These are phyloP conservation scores for Tuber borchii DNA, from an alignment of 495 filamentous ascomycete genomes.

Conservation along the genomic window DNA sequence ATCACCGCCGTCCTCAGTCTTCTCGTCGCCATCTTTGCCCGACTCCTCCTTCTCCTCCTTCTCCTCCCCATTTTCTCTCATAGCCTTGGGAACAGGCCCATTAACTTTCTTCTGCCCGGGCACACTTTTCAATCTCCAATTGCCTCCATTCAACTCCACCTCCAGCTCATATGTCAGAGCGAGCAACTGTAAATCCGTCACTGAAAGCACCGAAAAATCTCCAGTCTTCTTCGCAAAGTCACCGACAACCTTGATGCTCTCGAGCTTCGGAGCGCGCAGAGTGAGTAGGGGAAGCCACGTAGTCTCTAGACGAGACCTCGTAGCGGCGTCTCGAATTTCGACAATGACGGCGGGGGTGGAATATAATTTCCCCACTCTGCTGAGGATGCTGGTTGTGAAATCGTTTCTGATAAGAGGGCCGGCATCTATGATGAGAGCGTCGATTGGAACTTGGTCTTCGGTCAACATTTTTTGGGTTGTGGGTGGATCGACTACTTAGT, in stretches of 20 bases:
- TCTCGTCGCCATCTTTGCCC: neutral
- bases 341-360: slow-evolving; percentile 80
- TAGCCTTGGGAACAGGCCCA: slow-evolving; percentile 54
- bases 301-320: slow-evolving; percentile 71
- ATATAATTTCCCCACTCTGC: slow-evolving; percentile 66
- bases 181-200: slow-evolving; percentile 78
- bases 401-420: slow-evolving; percentile 77
- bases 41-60: slow-evolving; percentile 40
- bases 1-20: slow-evolving; percentile 12
- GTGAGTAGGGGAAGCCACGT: slow-evolving; percentile 77
- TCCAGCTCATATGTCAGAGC: slow-evolving; percentile 90
- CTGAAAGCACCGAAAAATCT: slow-evolving; percentile 77
- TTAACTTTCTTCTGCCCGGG: slow-evolving; percentile 73
- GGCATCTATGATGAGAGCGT: slow-evolving; percentile 82
- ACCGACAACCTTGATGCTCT: slow-evolving; percentile 69
- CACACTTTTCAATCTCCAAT: slow-evolving; percentile 70
- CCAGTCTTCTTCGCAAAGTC: slow-evolving; percentile 86
- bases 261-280: slow-evolving; percentile 62
- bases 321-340: slow-evolving; percentile 82
- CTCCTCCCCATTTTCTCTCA: neutral
- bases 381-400: slow-evolving; percentile 49
- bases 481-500: neutral
- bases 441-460: slow-evolving; percentile 57
- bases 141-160: slow-evolving; percentile 71
- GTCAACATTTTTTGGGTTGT: slow-evolving; percentile 45